Evolutionary conservation across 1,284 basidiomycete genomes (phyloP), one percentile per base, ranked within the genome.

Genomic region (Coniferiporia weirii): DNA sequence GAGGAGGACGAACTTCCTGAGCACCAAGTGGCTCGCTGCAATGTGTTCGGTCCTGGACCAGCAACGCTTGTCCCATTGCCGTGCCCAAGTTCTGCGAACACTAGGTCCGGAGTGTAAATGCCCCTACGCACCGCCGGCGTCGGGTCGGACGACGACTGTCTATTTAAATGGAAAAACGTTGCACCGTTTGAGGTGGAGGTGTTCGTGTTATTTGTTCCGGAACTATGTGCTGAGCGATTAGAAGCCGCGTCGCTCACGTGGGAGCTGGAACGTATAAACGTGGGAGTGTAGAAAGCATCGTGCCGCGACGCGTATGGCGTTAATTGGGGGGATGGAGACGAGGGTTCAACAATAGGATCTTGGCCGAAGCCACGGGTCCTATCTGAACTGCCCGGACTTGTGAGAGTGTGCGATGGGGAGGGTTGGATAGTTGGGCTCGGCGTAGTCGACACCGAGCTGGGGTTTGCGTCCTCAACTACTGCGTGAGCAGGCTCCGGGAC

Each of bases 61-160:
- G 55, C 65, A 59, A 43, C 65, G 48, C 55, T 64, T 19, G 74
- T 76, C 32, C 76, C 72, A 13, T 84, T 77, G 4, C 86, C 87
- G 65, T 89, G 87, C 8, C 88, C 88, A 60, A 89, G 84, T 67
- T 91, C 88, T 2, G 88, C 87, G 64, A 80, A 89, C 61, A 86
- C 78, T 52, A 89, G 75, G 66, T 90, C 88, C 15, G 87, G 87
- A 5, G 87, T 89, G 68, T 84, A 73, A 15, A 81, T 78, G 38
- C 85, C 85, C 63, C 79, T 80, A 60, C 76, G 77, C 48, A 77
- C 70, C 45, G 76, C 69, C 1, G 73, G 70, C 13, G 71, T 69
- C 1, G 71, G 66, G 22, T 71, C 67, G 35, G 83, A 80, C 45
- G 55, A 20, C n/a, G 54, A 58, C 49, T 46, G 53, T 32, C 52